These are phyloP conservation scores for Trichaptum fuscoviolaceum DNA, from an alignment of 768 basidiomycete species.

Conservation along the genomic window DNA sequence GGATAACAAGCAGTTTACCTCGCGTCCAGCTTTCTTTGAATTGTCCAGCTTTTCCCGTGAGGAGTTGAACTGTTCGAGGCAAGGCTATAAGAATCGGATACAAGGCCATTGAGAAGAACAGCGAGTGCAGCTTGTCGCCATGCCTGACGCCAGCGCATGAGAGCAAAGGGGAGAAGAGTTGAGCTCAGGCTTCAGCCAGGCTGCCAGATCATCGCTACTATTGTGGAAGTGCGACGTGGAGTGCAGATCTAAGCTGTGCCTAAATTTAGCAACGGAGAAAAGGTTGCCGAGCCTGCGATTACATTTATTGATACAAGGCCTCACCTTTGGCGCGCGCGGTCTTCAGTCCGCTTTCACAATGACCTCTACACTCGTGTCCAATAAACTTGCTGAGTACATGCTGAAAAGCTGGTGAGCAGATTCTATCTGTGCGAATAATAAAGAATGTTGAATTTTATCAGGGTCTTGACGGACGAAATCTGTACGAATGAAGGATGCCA, in stretches of 20 bases:
- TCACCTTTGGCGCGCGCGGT: too few species aligned
- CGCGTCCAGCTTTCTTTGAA: constrained; percentile 19
- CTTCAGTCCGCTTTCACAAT: background rate
- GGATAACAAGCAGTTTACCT: constrained; percentile 14
- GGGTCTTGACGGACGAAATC: constrained; percentile 58
- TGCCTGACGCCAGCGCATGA: constrained; percentile 23
- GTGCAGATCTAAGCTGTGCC: background rate
- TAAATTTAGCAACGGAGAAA: background rate
- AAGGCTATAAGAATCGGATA: constrained; percentile 18
- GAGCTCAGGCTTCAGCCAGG: constrained; percentile 4
- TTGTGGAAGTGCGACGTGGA: background rate
- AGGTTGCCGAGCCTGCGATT: background rate
- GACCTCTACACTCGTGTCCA: constrained; percentile 43
- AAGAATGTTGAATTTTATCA: constrained; percentile 19
- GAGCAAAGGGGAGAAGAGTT: background rate
- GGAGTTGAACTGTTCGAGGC: background rate
- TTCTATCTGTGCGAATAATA: constrained; percentile 4
- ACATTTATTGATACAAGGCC: too few species aligned
- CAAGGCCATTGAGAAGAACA: constrained; percentile 22
- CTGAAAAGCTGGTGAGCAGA: constrained; percentile 62
- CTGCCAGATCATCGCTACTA: too few species aligned
- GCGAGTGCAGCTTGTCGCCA: constrained; percentile 24
- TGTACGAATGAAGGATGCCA: constrained; percentile 53
- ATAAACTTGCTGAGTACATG: constrained; percentile 63
- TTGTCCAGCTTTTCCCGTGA: constrained; percentile 17